Base-by-base conservation (phyloP, 1,284 basidiomycete species). In the Paramarasmius palmivorus region DNA sequence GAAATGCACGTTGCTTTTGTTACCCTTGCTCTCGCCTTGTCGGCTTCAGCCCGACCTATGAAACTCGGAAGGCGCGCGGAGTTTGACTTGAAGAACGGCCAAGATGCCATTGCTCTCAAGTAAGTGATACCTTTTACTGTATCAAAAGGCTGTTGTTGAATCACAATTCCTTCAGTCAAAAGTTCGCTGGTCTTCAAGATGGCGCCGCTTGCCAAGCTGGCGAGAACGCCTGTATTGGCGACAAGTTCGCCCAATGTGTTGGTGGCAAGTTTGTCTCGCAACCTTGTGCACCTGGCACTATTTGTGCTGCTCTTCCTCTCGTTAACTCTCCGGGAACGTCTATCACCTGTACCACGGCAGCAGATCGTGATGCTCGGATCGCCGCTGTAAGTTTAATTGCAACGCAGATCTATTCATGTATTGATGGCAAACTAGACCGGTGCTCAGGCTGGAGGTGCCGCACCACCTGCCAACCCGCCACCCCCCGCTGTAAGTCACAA, bases 71-170 rank as follows among this genome's bases (percentile, higher is more conserved):
- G 42, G 42, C 42, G 42, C 3, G 9, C 7, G 10, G 20, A 20
- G 3, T 45, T 45, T 32, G 17, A 22, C 6, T 26, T 75, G 37
- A 68, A 75, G 59, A 85, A 84, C 64, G 81, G 80, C 52, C 64
- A 79, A 58, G 78, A 77, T 57, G 80, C 82, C 42, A 75, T 83
- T 57, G 71, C 74, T 14, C 64, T 74, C 22, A 84, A 84, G 83
- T 81, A 52, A 52, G 76, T 68, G 15, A 7, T 29, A 4, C 56
- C 15, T 36, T 14, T 41, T 49, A 15, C 26, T 57, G 49, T 32
- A 40, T 15, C 34, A 49, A 48, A 40, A 42, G 36, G 22, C 41
- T 20, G 49, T 32, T 3, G n/a, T 12, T 12, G 36, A 29, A 45
- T 36, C 34, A 40, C 47, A 41, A 53, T 63, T 26, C 29, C 57